Evolutionary conservation across 176 grass and related monocot genomes (phyloP), one percentile per base, ranked within the genome.

Genomic region (Musa troglodytarum): DNA sequence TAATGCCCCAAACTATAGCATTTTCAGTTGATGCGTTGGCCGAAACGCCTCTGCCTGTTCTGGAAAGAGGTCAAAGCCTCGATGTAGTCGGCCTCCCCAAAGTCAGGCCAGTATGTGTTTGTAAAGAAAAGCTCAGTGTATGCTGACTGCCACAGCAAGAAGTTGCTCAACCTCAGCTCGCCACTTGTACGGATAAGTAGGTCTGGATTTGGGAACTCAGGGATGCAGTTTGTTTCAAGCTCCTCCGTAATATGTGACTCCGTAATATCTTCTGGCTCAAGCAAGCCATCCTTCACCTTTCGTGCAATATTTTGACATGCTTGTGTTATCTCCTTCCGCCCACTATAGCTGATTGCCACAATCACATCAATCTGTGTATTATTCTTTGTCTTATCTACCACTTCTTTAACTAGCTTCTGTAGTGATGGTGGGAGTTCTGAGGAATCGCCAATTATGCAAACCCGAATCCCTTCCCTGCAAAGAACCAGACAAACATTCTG

Each of bases 91-190:
- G 55, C 78, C 85, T 90, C 85, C 17, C 82, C 83, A 52, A 90
- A 90, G 59, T 95, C 88, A 13, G 88, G 88, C 88, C 91, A 89
- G 63, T 83, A 71, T 34, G 85, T 90, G 49, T 84, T 49, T 49
- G 88, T 88, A 74, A 94, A 94, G 81, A 88, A 94, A 72, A 88
- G 88, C 91, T 90, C 91, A 53, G 85, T 74, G 76, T 95, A 88
- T 49, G 91, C 91, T 64, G 85, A 86, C 77, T 95, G 88, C 91
- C 85, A 95, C 61, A 95, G 72, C 74, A 95, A 66, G 91, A 95
- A 95, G 91, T 95, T 90, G 83, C 91, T 90, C 81, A 95, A 77
- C 78, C 91, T 72, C 14, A 80, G 72, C 78, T 94, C 91, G 57
- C 91, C 88, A 61, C 88, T 90, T 55, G 91, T 94, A 43, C 91